Percentiles rank a stretch among this genome's conserved stretches.
These are phyloP conservation scores for Pleomassaria siparia DNA, from an alignment of 2,329 filamentous ascomycete genomes.

Conservation along the genomic window DNA sequence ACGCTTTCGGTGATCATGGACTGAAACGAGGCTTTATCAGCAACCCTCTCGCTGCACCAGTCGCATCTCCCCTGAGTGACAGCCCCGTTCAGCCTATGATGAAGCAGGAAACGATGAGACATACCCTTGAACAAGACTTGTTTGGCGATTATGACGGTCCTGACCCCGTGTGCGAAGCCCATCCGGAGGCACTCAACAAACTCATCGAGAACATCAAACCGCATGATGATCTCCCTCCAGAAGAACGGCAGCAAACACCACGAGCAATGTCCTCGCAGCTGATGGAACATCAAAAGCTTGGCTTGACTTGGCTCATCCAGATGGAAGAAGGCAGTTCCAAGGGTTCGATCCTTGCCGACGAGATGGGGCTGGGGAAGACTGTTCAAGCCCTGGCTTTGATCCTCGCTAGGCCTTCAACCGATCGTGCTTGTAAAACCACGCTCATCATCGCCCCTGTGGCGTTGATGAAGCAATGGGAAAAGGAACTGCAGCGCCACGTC, in stretches of 20 bases:
- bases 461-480: conserved; percentile 80
- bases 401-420: conserved; percentile 63
- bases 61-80: background rate
- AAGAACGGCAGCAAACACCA: conserved; percentile 69
- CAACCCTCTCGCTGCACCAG: background rate
- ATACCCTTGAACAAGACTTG: background rate
- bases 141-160: background rate
- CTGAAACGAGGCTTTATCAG: background rate
- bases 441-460: conserved; percentile 80
- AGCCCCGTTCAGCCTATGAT: background rate
- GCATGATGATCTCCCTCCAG: conserved; percentile 43
- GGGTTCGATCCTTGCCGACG: conserved; percentile 67
- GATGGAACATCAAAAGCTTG: conserved; percentile 81
- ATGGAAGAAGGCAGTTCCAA: conserved; percentile 72
- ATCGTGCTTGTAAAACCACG: conserved; percentile 68
- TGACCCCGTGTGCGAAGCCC: conserved; percentile 7
- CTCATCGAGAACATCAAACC: conserved; percentile 36
- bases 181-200: conserved; percentile 25
- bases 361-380: conserved; percentile 85
- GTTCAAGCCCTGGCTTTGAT: conserved; percentile 81
- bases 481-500: conserved; percentile 73
- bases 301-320: conserved; percentile 72
- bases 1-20: conserved; percentile 6
- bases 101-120: background rate
- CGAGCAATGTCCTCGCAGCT: conserved; percentile 67